Percentiles rank a stretch among this genome's conserved stretches.
phyloP scores from a whole-genome alignment of 345 rosid species.

The Cardamine resedifolia region DNA sequence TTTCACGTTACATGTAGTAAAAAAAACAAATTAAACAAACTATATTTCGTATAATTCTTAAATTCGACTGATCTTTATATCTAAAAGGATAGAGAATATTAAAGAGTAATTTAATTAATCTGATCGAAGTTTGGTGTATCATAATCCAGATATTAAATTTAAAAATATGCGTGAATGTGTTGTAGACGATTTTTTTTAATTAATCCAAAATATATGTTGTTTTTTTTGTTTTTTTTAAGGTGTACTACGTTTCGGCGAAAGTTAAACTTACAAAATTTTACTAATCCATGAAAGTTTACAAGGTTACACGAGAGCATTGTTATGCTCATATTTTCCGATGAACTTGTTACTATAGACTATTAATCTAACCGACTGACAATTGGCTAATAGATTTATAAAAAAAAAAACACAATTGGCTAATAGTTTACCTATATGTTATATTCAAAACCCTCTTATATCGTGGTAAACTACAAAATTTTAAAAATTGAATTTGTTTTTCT shows the following conservation, averaged over 20 bases:
- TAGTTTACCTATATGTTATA: neutral
- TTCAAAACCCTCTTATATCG: neutral
- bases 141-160: neutral
- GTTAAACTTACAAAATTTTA: neutral
- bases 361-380: neutral
- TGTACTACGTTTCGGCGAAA: neutral
- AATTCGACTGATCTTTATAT: neutral
- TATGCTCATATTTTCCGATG: neutral
- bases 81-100: neutral
- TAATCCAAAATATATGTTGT: too few relatives aligned
- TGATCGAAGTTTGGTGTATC: neutral
- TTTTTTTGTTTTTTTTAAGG: too few relatives aligned
- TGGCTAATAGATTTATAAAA: neutral
- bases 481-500: too few relatives aligned
- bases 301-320: neutral
- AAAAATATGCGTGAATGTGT: neutral
- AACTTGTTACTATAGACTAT: neutral
- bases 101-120: neutral
- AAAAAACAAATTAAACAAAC: neutral
- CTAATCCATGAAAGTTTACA: neutral
- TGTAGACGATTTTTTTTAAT: neutral
- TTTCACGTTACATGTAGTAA: neutral
- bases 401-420: neutral
- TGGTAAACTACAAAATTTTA: neutral
- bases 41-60: neutral